Evolutionary conservation across 2,329 filamentous ascomycete species (phyloP), one percentile per base, ranked within the genome.

Genomic region (Arthrocladium fulminans): DNA sequence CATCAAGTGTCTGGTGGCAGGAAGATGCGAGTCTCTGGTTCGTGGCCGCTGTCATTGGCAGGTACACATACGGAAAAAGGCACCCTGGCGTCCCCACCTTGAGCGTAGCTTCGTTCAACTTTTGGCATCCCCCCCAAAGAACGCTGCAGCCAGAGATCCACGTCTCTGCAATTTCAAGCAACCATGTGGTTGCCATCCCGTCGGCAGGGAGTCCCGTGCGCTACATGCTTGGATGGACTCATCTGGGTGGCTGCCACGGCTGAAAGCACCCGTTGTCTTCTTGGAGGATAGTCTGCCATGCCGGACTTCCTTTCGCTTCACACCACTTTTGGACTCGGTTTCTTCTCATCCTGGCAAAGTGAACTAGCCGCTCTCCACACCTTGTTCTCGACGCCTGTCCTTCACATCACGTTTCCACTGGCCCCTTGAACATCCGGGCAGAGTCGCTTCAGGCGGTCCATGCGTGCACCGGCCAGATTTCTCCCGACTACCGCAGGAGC

Each of bases 161-260:
- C 39, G 39, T 4, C 8, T 24, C 20, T 42, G 39, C 39, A 42
- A 42, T 42, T 25, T 42, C 39, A 5, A 42, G 22, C 39, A 25
- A 25, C 39, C 39, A 42, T 42, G 39, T 25, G 39, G 39, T 27
- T 22, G 39, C 39, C 39, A 24, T 42, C 19, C 24, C 39, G 10
- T 9, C 32, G 13, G 17, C 32, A 7, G 13, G 10, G n/a, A 35
- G 6, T 27, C 10, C 27, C 20, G 13, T 27, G 22, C 22, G 39
- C 19, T 27, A 25, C 22, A 13, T 37, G n/a, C n/a, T n/a, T n/a
- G n/a, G n/a, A n/a, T n/a, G n/a, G n/a, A n/a, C n/a, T n/a, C n/a
- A n/a, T n/a, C n/a, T n/a, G n/a, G n/a, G n/a, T n/a, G n/a, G n/a
- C n/a, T n/a, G n/a, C 6, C 7, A 37, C n/a, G n/a, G 5, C 32